phyloP scores from a whole-genome alignment of 1,284 basidiomycete species.

The Quambalaria eucalypti region DNA sequence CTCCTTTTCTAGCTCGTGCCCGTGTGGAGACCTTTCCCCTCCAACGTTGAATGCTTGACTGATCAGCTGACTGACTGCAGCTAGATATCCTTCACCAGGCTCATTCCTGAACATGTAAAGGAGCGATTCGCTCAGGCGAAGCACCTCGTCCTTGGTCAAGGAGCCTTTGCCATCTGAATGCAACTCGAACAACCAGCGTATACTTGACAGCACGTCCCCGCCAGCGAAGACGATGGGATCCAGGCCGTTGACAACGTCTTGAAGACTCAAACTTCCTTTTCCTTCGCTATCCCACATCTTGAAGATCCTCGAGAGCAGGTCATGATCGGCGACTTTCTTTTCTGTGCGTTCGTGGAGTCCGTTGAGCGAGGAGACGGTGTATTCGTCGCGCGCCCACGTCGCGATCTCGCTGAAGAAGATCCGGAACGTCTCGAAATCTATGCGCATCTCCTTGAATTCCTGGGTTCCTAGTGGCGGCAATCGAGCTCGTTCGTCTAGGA shows the following conservation, averaged over 20 bases:
- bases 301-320: slow-evolving; percentile 32
- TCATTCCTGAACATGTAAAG: slow-evolving; percentile 85
- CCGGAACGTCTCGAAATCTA: slow-evolving; percentile 77
- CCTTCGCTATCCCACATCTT: slow-evolving; percentile 39
- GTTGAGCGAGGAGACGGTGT: slow-evolving; percentile 57
- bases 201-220: slow-evolving; percentile 84
- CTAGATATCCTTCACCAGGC: slow-evolving; percentile 90
- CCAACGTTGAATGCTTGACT: slow-evolving; percentile 21
- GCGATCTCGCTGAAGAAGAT: slow-evolving; percentile 84
- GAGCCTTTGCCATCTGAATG: slow-evolving; percentile 82
- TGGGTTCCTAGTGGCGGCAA: slow-evolving; percentile 15
- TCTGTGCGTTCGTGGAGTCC: slow-evolving; percentile 44
- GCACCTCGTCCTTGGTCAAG: slow-evolving; percentile 88
- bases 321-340: slow-evolving; percentile 40
- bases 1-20: background rate
- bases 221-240: slow-evolving; percentile 72
- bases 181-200: slow-evolving; percentile 95
- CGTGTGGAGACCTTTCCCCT: background rate
- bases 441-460: slow-evolving; percentile 61
- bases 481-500: background rate
- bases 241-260: slow-evolving; percentile 83
- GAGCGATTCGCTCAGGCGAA: slow-evolving; percentile 80
- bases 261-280: slow-evolving; percentile 34
- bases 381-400: slow-evolving; percentile 93
- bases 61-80: slow-evolving; percentile 41